Percentiles rank a stretch among this genome's conserved stretches.
Evolutionary conservation across 768 basidiomycete species (phyloP).

Genomic region (Auriscalpium microsporum): DNA sequence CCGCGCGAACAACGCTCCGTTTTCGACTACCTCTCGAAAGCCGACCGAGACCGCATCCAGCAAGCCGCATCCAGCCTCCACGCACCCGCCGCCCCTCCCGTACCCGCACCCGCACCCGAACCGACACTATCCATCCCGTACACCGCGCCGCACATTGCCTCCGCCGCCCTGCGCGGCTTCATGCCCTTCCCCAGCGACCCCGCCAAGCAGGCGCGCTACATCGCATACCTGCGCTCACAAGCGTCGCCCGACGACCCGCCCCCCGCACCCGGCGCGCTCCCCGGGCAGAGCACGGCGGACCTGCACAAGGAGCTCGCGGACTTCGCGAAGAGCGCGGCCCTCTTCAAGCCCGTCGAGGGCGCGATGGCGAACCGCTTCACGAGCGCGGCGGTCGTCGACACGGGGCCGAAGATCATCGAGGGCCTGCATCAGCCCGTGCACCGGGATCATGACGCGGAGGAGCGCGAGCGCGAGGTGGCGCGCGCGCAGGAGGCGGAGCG

Average conservation of each 20-base stretch:
- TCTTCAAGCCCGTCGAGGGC: constrained; percentile 87
- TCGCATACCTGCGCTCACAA: constrained; percentile 70
- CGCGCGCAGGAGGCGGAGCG: constrained; percentile 35
- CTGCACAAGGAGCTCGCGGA: constrained; percentile 80
- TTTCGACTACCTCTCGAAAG: constrained; percentile 90
- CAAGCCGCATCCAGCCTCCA: constrained; percentile 34
- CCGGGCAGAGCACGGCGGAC: constrained; percentile 52
- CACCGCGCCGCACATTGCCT: constrained; percentile 70
- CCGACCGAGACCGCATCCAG: constrained; percentile 80
- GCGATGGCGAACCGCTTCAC: constrained; percentile 96
- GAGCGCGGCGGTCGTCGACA: constrained; percentile 64
- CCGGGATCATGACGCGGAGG: constrained; percentile 19
- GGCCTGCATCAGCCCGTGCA: constrained; percentile 42
- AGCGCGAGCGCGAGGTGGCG: constrained; percentile 28
- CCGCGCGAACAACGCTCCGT: constrained; percentile 69
- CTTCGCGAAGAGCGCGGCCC: constrained; percentile 76
- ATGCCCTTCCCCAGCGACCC: constrained; percentile 78
- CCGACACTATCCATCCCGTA: constrained; percentile 26
- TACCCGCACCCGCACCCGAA: constrained; percentile 20
- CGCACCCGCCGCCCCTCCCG: constrained; percentile 19
- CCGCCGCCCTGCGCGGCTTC: constrained; percentile 83
- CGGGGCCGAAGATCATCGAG: constrained; percentile 50
- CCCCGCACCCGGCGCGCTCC: constrained; percentile 41
- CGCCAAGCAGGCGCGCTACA: constrained; percentile 79
- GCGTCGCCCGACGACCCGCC: constrained; percentile 37